These are phyloP conservation scores for Lodderomyces margitis DNA, from an alignment of 1,139 yeast species.

Conservation along the genomic window DNA sequence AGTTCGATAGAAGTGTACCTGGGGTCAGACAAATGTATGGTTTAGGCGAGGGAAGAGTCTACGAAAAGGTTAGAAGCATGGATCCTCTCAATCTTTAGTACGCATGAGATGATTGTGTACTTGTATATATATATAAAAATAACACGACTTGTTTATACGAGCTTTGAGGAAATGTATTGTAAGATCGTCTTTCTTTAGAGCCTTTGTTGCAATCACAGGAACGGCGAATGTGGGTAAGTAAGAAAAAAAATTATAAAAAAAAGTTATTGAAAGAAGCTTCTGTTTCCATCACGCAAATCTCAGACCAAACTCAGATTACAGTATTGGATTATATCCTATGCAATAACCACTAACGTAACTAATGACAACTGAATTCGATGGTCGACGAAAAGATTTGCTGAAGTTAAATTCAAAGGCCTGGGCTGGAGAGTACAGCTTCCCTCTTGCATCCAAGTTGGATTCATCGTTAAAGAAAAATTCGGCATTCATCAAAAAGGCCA, in stretches of 20 bases:
- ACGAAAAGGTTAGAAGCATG: conserved; percentile 49
- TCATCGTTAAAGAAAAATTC: conserved; percentile 82
- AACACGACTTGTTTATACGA: no score
- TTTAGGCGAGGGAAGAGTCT: conserved; percentile 71
- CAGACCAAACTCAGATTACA: neutral
- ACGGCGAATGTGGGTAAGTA: no score
- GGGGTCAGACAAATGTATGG: conserved; percentile 69
- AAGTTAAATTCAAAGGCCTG: conserved; percentile 52
- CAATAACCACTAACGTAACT: neutral
- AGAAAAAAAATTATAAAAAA: neutral
- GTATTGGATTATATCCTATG: neutral
- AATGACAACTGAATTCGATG: conserved; percentile 16
- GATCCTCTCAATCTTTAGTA: conserved; percentile 20
- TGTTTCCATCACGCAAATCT: no score
- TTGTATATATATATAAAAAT: neutral
- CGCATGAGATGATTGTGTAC: no score
- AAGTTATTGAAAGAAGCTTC: neutral
- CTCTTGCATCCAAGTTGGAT: conserved; percentile 49
- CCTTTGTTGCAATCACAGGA: no score
- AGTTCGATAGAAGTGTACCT: conserved; percentile 75
- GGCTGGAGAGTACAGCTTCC: conserved; percentile 42
- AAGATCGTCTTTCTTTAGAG: no score
- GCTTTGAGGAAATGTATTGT: no score
- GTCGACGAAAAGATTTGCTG: conserved; percentile 25
- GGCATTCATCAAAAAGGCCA: conserved; percentile 72